A percentile compares a stretch with the other conserved stretches of the same genome.
Evolutionary conservation across 805 yeast genomes (phyloP).

Genomic region (Yarrowia sp.): DNA sequence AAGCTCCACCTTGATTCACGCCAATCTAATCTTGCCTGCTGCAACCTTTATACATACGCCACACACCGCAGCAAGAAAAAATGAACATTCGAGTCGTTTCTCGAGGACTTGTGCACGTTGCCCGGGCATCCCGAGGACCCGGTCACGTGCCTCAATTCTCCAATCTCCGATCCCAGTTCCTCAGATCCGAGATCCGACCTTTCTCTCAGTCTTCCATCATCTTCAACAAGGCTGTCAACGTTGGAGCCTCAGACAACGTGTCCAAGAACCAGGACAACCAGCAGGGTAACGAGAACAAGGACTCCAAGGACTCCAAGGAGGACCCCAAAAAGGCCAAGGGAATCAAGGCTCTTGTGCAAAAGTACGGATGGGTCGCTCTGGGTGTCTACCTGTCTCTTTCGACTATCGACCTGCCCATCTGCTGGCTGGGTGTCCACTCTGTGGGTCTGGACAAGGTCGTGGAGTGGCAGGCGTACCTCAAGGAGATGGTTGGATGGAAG

Average conservation of each 20-base stretch:
- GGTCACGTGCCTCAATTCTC: not conserved
- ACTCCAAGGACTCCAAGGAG: not conserved
- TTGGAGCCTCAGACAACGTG: no score
- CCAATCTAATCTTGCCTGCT: no score
- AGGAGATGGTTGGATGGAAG: constrained; percentile 58
- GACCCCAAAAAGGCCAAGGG: not conserved
- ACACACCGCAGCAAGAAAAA: not conserved
- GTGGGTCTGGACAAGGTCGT: constrained; percentile 81
- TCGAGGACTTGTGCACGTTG: constrained; percentile 1
- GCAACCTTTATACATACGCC: no score
- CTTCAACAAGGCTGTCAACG: no score
- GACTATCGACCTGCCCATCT: constrained; percentile 74
- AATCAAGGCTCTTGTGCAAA: constrained; percentile 52
- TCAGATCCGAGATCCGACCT: no score
- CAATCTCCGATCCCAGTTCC: not conserved
- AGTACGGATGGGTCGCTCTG: constrained; percentile 88
- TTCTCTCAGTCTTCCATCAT: no score
- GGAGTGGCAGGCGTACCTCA: constrained; percentile 59
- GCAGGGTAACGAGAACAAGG: not conserved
- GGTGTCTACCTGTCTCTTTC: constrained; percentile 79
- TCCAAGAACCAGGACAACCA: not conserved
- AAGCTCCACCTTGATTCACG: not conserved
- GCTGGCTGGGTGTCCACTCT: constrained; percentile 79
- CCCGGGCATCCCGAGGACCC: not conserved
- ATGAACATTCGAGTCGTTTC: constrained; percentile 19